Evolutionary conservation across 2,329 filamentous ascomycete genomes (phyloP).

Genomic region (Sporothrix pseudoabietina): DNA sequence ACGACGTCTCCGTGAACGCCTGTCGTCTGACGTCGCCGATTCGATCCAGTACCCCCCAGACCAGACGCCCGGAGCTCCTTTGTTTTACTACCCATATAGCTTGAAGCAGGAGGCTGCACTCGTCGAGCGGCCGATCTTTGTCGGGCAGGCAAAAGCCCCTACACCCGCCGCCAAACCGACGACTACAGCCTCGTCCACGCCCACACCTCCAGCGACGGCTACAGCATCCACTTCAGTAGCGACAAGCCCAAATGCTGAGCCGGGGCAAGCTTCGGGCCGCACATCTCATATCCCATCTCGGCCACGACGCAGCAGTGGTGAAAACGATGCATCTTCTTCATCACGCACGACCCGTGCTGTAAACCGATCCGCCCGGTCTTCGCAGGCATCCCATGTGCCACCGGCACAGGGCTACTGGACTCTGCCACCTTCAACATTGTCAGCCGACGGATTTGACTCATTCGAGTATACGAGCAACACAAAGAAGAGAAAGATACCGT

Average conservation of each 20-base stretch:
- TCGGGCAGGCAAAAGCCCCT: neutral
- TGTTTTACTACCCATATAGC: constrained; percentile 75
- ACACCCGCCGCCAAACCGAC: neutral
- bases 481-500: constrained; percentile 97
- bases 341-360: constrained; percentile 29
- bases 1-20: constrained; percentile 80
- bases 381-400: constrained; percentile 19
- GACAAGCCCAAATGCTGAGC: neutral
- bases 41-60: constrained; percentile 80
- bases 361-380: constrained; percentile 24
- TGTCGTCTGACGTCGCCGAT: constrained; percentile 82
- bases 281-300: neutral
- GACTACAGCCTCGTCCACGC: neutral
- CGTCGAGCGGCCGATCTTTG: constrained; percentile 47
- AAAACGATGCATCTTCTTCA: constrained; percentile 52
- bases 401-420: constrained; percentile 46
- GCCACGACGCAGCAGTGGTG: constrained; percentile 53
- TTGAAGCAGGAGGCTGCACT: constrained; percentile 50
- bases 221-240: neutral
- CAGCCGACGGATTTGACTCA: constrained; percentile 87
- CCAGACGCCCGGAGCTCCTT: constrained; percentile 67
- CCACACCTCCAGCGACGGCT: neutral
- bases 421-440: constrained; percentile 67
- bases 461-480: constrained; percentile 99
- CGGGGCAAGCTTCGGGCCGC: neutral